Conservation (phyloP, 805 yeast species). For the Candida glaebosa region DNA sequence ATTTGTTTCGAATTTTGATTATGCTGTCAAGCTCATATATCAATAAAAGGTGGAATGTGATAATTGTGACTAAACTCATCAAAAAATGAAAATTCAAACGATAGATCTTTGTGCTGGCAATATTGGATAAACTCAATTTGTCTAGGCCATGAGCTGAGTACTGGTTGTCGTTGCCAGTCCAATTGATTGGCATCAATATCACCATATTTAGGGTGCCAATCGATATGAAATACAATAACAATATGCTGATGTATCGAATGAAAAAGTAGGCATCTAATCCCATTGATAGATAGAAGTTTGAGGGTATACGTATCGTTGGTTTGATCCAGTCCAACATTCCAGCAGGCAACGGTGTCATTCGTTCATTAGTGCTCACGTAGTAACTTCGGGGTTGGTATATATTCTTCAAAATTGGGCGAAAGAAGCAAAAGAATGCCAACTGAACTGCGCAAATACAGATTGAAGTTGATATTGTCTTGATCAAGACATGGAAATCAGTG, state of each 20-base stretch:
- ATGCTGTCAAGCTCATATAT: conserved; percentile 53
- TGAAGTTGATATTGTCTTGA: conserved; percentile 55
- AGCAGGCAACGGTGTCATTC: conserved; percentile 34
- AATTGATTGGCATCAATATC: conserved; percentile 62
- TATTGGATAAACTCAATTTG: conserved; percentile 65
- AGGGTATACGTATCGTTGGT: conserved; percentile 37
- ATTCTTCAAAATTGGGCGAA: conserved; percentile 27
- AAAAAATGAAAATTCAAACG: conserved; percentile 62
- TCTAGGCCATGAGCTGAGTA: conserved; percentile 54
- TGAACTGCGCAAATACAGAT: conserved; percentile 53
- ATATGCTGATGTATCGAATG: conserved; percentile 53
- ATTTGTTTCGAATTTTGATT: conserved; percentile 45
- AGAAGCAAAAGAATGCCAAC: conserved; percentile 36
- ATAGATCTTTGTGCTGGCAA: conserved; percentile 48
- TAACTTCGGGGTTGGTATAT: conserved; percentile 56
- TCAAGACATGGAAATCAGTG: conserved; percentile 51
- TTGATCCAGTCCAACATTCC: conserved; percentile 57
- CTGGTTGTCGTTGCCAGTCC: conserved; percentile 30
- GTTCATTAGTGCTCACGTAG: conserved; percentile 38
- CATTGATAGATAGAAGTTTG: conserved; percentile 42
- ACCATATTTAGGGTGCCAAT: conserved; percentile 56
- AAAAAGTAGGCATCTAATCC: conserved; percentile 80
- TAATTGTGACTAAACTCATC: conserved; percentile 51
- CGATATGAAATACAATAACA: conserved; percentile 48
- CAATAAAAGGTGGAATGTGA: conserved; percentile 54